Evolutionary conservation across 257 asterid species (phyloP).

Genomic region (Lantana camara): DNA sequence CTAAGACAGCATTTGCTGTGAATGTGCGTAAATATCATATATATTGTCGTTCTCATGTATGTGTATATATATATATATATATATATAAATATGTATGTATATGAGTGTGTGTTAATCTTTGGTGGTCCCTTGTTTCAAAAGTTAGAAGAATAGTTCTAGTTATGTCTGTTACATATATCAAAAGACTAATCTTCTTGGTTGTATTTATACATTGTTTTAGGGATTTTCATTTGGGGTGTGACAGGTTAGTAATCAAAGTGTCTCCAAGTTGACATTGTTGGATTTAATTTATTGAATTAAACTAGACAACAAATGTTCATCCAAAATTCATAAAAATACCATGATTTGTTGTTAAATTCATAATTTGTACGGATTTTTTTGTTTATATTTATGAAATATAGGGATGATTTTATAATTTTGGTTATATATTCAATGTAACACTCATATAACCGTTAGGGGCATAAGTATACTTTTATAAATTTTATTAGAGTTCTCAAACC

Average conservation of each 20-base stretch:
- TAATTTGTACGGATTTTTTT: too few species aligned
- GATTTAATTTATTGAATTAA: too few species aligned
- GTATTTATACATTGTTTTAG: not conserved
- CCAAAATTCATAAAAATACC: too few species aligned
- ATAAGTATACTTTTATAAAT: too few species aligned
- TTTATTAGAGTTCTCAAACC: too few species aligned
- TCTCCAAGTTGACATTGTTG: constrained; percentile 10
- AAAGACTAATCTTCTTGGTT: constrained; percentile 1
- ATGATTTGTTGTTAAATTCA: too few species aligned
- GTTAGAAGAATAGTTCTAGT: not conserved
- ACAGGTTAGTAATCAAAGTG: constrained; percentile 16
- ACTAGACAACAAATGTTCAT: too few species aligned
- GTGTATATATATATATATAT: not conserved
- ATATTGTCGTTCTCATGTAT: not conserved
- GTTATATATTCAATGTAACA: too few species aligned
- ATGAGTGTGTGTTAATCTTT: not conserved
- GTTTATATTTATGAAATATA: too few species aligned
- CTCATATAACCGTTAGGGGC: too few species aligned
- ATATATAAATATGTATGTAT: not conserved
- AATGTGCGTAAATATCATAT: not conserved
- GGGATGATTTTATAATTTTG: too few species aligned
- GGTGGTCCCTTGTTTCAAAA: constrained; percentile 22
- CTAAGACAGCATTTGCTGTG: constrained; percentile 28
- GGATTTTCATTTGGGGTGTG: constrained; percentile 3
- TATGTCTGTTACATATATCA: too few species aligned